These are phyloP conservation scores for Candida dajiaensis DNA, from an alignment of 805 yeast species.

Conservation along the genomic window DNA sequence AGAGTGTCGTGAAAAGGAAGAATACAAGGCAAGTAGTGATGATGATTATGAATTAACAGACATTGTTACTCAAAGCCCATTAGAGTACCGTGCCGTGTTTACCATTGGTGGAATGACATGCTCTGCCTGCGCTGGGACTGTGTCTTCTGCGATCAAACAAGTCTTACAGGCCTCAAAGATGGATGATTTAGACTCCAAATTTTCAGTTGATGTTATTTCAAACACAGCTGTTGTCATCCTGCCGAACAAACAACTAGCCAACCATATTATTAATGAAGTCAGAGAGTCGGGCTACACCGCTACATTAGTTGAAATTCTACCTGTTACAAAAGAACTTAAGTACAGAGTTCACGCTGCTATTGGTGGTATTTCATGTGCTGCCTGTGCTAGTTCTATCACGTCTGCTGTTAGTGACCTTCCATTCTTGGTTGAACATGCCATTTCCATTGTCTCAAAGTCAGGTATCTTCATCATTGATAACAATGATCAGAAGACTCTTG, in stretches of 20 bases:
- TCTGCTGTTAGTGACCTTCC: slow-evolving; percentile 40
- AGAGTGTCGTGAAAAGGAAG: slow-evolving; percentile 30
- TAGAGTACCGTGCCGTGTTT: slow-evolving; percentile 43
- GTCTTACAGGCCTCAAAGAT: slow-evolving; percentile 14
- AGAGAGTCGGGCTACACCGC: slow-evolving; percentile 44
- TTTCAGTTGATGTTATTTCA: slow-evolving; percentile 45
- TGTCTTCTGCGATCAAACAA: slow-evolving; percentile 36
- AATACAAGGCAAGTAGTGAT: slow-evolving; percentile 12
- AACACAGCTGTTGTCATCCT: slow-evolving; percentile 49
- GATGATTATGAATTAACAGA: slow-evolving; percentile 22
- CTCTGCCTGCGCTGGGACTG: slow-evolving; percentile 49
- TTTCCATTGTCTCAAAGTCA: slow-evolving; percentile 54
- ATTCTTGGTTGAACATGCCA: slow-evolving; percentile 46
- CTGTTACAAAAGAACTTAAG: slow-evolving; percentile 43
- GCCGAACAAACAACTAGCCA: slow-evolving; percentile 45
- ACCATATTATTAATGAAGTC: slow-evolving; percentile 41
- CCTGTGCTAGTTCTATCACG: slow-evolving; percentile 56
- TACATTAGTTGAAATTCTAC: slow-evolving; percentile 51
- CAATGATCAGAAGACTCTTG: slow-evolving; percentile 29
- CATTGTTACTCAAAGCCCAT: slow-evolving; percentile 14
- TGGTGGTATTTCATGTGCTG: slow-evolving; percentile 73
- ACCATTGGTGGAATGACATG: slow-evolving; percentile 67
- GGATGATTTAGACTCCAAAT: slow-evolving; percentile 20
- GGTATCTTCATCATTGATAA: slow-evolving; percentile 56
- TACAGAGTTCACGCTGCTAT: slow-evolving; percentile 53